Conservation (phyloP, 2,329 filamentous ascomycete genomes). For the Pseudocercospora cruenta region DNA sequence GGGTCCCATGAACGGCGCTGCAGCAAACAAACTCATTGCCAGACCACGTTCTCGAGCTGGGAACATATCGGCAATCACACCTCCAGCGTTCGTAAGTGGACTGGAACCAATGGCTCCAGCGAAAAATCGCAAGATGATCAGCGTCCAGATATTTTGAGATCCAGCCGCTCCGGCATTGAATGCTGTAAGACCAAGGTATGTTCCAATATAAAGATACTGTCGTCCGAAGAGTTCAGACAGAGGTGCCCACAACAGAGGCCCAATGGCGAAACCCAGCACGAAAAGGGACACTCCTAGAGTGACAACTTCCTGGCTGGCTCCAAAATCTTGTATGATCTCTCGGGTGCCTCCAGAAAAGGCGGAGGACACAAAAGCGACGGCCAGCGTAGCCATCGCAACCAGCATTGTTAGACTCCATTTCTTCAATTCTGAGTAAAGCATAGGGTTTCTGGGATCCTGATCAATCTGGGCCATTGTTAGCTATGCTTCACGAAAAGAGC, state of each 20-base stretch:
- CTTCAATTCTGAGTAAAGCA: slow-evolving; percentile 58
- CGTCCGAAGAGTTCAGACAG: slow-evolving; percentile 64
- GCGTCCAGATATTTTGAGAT: slow-evolving; percentile 48
- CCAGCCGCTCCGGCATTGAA: slow-evolving; percentile 50
- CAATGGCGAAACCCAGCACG: slow-evolving; percentile 64
- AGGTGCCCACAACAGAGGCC: slow-evolving; percentile 58
- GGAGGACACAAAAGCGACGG: slow-evolving; percentile 69
- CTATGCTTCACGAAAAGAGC: neutral
- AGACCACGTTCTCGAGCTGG: slow-evolving; percentile 46
- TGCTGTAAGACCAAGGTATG: slow-evolving; percentile 43
- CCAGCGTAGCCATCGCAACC: slow-evolving; percentile 68
- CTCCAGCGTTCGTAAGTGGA: slow-evolving; percentile 51
- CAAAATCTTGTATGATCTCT: slow-evolving; percentile 60
- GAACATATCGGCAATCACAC: slow-evolving; percentile 54
- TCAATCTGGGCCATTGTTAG: slow-evolving; percentile 48
- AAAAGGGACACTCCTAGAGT: slow-evolving; percentile 68
- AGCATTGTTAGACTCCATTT: slow-evolving; percentile 70
- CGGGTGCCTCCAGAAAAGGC: slow-evolving; percentile 65
- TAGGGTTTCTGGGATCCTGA: slow-evolving; percentile 68
- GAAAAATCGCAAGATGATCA: slow-evolving; percentile 52
- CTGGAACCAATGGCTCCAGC: slow-evolving; percentile 50
- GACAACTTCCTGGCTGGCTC: slow-evolving; percentile 56
- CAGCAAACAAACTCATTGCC: slow-evolving; percentile 66
- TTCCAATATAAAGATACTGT: slow-evolving; percentile 43
- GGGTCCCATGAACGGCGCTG: slow-evolving; percentile 64